Evolutionary conservation across 768 basidiomycete species (phyloP), one percentile per base, ranked within the genome.

Genomic region (Porpolomopsis calyptriformis): DNA sequence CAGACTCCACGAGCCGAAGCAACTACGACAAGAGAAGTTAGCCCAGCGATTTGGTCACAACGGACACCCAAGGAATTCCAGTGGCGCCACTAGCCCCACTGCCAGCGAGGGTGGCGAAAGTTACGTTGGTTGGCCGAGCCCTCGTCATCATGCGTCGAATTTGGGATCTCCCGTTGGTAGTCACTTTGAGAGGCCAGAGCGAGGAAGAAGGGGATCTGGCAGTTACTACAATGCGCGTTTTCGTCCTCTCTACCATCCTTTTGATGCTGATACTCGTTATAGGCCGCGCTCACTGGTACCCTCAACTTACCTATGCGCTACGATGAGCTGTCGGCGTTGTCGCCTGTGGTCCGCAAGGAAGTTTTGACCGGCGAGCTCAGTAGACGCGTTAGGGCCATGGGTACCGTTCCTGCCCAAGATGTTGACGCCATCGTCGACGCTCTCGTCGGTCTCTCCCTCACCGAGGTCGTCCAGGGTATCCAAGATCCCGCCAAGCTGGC

Each of bases 1-100:
- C 22, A 77, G 91, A 34, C 65, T 93, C 43, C 89, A 93, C 53
- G 91, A 93, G 62, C 90, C 89, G 7, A 92, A 90, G 60, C 85
- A 89, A 58, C 64, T 91, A n/a, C 76, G 91, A 18, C 85, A 90
- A 59, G 87, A 89, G 64, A 90, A 91, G 53, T 70, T 91, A 7
- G 87, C 87, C 11, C 81, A 82, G 46, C 73, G 86, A n/a, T 89
- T 85, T 55, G 77, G 76, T 4, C 77, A 81, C 53, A 86, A 85
- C 54, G 81, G 82, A 12, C 88, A 90, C 54, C 86, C 85, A 9
- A 75, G 85, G 51, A 82, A 72, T 49, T 76, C 82, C 2, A 86
- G 84, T 54, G 89, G 89, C 10, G 85, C 87, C 7, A 89, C 87
- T 1, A 88, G 85, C 57, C 89, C 89, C 11, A 79, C 86, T 2